Percentiles rank a stretch among this genome's conserved stretches.
Conservation (phyloP, 2,329 filamentous ascomycete species). For the Alternaria triticina region DNA sequence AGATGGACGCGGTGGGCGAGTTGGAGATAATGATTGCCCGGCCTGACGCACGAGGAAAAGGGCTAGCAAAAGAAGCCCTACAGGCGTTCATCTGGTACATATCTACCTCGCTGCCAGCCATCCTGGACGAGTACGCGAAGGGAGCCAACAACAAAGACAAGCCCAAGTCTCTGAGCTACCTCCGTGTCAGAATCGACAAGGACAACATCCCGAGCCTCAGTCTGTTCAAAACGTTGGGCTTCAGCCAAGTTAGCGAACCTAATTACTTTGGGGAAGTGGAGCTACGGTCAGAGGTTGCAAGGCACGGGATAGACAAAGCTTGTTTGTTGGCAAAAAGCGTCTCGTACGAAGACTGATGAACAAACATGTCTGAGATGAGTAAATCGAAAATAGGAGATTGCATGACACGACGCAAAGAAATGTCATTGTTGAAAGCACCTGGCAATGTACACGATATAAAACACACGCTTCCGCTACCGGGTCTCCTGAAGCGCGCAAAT, state of each 20-base stretch:
- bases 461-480: slow-evolving; percentile 38
- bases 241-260: slow-evolving; percentile 57
- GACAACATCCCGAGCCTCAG: slow-evolving; percentile 63
- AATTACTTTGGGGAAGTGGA: slow-evolving; percentile 76
- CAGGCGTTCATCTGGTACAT: slow-evolving; percentile 75
- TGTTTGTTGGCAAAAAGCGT: neutral
- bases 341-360: neutral
- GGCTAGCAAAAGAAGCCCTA: slow-evolving; percentile 70
- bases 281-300: slow-evolving; percentile 7
- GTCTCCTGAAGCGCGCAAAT: slow-evolving; percentile 27
- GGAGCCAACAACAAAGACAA: slow-evolving; percentile 9
- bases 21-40: slow-evolving; percentile 86
- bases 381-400: neutral
- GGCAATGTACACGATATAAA: slow-evolving; percentile 50
- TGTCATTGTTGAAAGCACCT: slow-evolving; percentile 44
- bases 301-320: neutral
- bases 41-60: slow-evolving; percentile 62
- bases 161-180: slow-evolving; percentile 47
- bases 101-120: slow-evolving; percentile 55
- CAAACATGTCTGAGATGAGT: neutral
- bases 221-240: slow-evolving; percentile 67
- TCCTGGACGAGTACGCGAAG: slow-evolving; percentile 64
- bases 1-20: slow-evolving; percentile 65
- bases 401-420: slow-evolving; percentile 19
- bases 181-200: slow-evolving; percentile 68